Evolutionary conservation across 2,329 filamentous ascomycete species (phyloP), one percentile per base, ranked within the genome.

Genomic region (Apiospora koreana): DNA sequence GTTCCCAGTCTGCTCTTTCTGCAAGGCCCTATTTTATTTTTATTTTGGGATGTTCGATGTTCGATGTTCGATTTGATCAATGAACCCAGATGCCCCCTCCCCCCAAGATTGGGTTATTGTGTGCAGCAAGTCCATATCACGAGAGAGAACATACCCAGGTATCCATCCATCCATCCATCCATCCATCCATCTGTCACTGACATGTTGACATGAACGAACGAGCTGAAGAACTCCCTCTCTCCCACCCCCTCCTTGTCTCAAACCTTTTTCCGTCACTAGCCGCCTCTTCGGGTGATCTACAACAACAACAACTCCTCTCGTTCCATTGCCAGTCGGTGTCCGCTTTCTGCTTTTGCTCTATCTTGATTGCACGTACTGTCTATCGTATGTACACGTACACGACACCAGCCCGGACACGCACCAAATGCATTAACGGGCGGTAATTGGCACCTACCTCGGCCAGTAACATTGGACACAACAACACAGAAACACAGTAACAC

Each of bases 401-500:
- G 43, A n/a, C 43, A 46, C 21, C 43, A 46, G 8, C n/a, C n/a
- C n/a, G 21, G 41, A 35, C 50, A 62, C 50, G 50, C 50, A 35
- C 50, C 50, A 31, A 50, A 35, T 58, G 50, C 50, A 58, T 58
- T 9, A 58, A 58, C 50, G 18, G 50, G 50, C 50, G 50, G 50
- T 62, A 35, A 62, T 62, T 62, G 28, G 28, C 50, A 35, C 54
- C 9, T 35, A 35, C 54, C 9, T 35, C 28, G 54, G 54, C 54
- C 54, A 62, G 54, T 62, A 62, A 62, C 54, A 58, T 58, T 21
- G 50, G 54, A 62, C 54, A 62, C 54, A 62, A 38, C 54, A 62
- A 62, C 54, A 38, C 54, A 35, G 18, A 38, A 31, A 62, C 35
- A 62, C 28, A 38, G 31, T 62, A 62, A 62, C 54, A 62, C 54